These are phyloP conservation scores for Fusarium protoensiforme DNA, from an alignment of 2,329 filamentous ascomycete genomes.

Conservation along the genomic window DNA sequence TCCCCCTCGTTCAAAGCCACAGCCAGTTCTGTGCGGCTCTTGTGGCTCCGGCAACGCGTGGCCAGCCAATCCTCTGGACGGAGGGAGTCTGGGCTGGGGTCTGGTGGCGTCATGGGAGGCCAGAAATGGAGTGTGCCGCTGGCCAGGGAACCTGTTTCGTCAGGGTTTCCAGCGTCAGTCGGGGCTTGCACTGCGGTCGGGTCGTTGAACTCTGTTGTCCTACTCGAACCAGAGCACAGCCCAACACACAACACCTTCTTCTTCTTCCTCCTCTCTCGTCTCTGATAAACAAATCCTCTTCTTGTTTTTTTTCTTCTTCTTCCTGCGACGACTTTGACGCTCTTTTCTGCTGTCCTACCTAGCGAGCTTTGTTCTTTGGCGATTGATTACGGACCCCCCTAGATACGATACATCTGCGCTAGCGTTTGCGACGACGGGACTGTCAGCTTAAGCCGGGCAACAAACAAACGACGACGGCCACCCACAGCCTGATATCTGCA, in stretches of 20 bases:
- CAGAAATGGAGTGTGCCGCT: constrained; percentile 12
- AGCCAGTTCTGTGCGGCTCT: constrained; percentile 13
- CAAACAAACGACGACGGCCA: constrained; percentile 11
- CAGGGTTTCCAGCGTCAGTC: constrained; percentile 24
- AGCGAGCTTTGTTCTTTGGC: constrained; percentile 3
- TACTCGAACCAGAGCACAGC: constrained; percentile 7
- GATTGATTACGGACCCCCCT: constrained; percentile 25
- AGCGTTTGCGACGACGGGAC: constrained; percentile 31
- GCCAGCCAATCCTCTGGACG: constrained; percentile 17
- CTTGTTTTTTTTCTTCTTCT: neutral
- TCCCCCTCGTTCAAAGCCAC: constrained; percentile 14
- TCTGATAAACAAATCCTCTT: constrained; percentile 4
- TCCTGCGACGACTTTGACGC: constrained; percentile 8
- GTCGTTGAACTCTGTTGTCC: constrained; percentile 18
- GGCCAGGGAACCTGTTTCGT: constrained; percentile 40
- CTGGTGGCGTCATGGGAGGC: constrained; percentile 26
- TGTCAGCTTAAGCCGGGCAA: constrained; percentile 28
- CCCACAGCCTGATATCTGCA: constrained; percentile 6
- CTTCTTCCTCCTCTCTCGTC: constrained; percentile 5
- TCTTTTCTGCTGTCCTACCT: constrained; percentile 17
- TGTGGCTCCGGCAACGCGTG: constrained; percentile 36
- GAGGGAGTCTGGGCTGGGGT: neutral
- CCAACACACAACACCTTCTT: constrained; percentile 6
- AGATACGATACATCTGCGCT: constrained; percentile 12
- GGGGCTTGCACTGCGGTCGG: neutral